A percentile compares a stretch with the other conserved stretches of the same genome.
phyloP scores from a whole-genome alignment of 1,139 yeast species.

The Debaryomyces udenii region DNA sequence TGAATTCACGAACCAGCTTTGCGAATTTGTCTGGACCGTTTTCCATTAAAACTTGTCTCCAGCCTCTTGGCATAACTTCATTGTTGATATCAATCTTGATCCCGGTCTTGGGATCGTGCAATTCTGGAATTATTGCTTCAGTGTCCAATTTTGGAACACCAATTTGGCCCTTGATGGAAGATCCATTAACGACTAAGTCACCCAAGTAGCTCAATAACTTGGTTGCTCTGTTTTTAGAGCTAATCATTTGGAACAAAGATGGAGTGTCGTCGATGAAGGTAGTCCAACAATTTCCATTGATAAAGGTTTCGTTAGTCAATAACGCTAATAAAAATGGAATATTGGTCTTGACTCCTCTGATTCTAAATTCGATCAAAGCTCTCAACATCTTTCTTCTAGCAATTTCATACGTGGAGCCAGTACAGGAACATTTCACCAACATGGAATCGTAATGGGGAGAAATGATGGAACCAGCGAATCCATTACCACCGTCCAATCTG shows the following conservation, averaged over 20 bases:
- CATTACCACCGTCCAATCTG: constrained; percentile 98
- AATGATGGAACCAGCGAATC: constrained; percentile 97
- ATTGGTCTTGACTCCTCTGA: constrained; percentile 98
- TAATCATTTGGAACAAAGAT: constrained; percentile 88
- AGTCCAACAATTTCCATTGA: constrained; percentile 92
- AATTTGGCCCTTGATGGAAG: constrained; percentile 91
- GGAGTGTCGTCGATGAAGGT: constrained; percentile 99
- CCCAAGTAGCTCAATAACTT: constrained; percentile 87
- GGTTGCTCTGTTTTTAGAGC: constrained; percentile 96
- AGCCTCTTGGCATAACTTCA: constrained; percentile 70
- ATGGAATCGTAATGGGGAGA: constrained; percentile 98
- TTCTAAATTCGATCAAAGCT: constrained; percentile 94
- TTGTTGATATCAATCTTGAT: constrained; percentile 58
- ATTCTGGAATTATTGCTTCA: constrained; percentile 73
- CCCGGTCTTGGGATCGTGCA: constrained; percentile 63
- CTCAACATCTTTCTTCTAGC: constrained; percentile 97
- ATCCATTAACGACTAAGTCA: constrained; percentile 92
- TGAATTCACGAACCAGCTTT: constrained; percentile 75
- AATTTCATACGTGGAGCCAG: constrained; percentile 95
- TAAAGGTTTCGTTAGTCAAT: constrained; percentile 88
- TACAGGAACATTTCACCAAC: constrained; percentile 96
- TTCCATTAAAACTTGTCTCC: constrained; percentile 85
- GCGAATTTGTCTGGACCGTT: constrained; percentile 92
- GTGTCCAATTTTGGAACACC: constrained; percentile 83
- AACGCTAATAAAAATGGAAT: constrained; percentile 95